Evolutionary conservation across 805 yeast genomes (phyloP).

Genomic region (Candida alai): DNA sequence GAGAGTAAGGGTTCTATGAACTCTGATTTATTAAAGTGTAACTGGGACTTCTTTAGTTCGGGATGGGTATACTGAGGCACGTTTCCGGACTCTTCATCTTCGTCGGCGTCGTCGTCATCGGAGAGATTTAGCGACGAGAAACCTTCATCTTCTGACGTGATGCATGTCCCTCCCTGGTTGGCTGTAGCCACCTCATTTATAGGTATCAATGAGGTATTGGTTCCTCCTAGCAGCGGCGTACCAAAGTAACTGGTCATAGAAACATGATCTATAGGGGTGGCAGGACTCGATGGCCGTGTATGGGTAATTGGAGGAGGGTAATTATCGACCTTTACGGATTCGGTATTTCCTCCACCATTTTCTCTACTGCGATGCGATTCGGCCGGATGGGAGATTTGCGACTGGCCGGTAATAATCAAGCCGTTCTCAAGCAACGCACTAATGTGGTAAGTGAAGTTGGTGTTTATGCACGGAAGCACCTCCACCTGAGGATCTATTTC

Average conservation of each 20-base stretch:
- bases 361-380: too few species aligned
- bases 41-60: slow-evolving; percentile 66
- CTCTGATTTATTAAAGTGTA: slow-evolving; percentile 62
- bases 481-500: slow-evolving; percentile 49
- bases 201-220: slow-evolving; percentile 3
- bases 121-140: neutral
- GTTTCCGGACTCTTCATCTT: slow-evolving; percentile 52
- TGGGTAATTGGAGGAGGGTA: slow-evolving; percentile 25
- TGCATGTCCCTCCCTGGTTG: neutral
- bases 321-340: slow-evolving; percentile 10
- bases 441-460: slow-evolving; percentile 82
- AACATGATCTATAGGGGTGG: slow-evolving; percentile 4
- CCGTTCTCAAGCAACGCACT: slow-evolving; percentile 73
- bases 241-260: slow-evolving; percentile 6
- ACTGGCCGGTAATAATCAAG: slow-evolving; percentile 78
- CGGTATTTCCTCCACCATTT: too few species aligned
- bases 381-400: slow-evolving; percentile 88
- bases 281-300: slow-evolving; percentile 23
- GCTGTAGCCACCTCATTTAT: slow-evolving; percentile 10
- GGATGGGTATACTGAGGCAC: slow-evolving; percentile 76
- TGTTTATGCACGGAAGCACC: slow-evolving; percentile 78
- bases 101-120: slow-evolving; percentile 9
- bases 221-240: slow-evolving; percentile 1
- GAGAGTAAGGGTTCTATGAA: slow-evolving; percentile 59
- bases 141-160: neutral